Base-by-base conservation (phyloP, 2,329 filamentous ascomycete genomes). In the Falciphora oryzae region DNA sequence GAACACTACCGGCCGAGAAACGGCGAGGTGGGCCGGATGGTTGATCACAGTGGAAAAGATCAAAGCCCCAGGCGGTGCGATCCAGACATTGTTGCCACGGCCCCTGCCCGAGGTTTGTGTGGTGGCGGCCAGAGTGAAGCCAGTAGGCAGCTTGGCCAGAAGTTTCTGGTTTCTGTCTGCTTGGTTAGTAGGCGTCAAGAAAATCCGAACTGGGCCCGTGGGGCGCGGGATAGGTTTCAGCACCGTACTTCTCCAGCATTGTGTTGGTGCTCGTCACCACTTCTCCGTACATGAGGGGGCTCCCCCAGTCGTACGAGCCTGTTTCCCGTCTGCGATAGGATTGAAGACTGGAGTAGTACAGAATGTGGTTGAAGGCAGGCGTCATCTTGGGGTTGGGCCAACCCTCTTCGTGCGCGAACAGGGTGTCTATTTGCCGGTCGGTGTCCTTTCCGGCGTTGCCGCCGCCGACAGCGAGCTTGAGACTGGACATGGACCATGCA, bases 231-330 rank as follows among this genome's bases (percentile, higher is more conserved):
- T 38, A 14, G 28, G n/a, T 16, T 22, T 25, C 13, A 8, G 4
- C 2, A 2, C 70, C 78, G 68, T 75, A 91, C 89, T 95, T 97
- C 72, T 98, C 95, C 8, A 97, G 83, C 6, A 98, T 81, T 0
- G 93, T 97, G 76, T 94, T 97, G 32, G 95, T 99, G 74, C 92
- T 96, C 3, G 94, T 97, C 22, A 97, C 83, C 8, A 97, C 92
- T 74, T 97, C 92, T 63, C 90, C 93, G 72, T 98, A 98, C 68
- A 98, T 80, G 4, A 99, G 76, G 62, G 85, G 79, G 62, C 88
- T 85, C 5, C 95, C 95, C 81, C 96, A 98, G 29, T 85, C 78
- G 4, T 84, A 79, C 0, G 86, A 83, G 59, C 85, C 83, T 38
- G 77, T 75, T 1, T 83, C 81, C 61, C 84, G 82, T 6, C 74